Base-by-base conservation (phyloP, 2,329 filamentous ascomycete genomes). In the Zasmidium angulare region DNA sequence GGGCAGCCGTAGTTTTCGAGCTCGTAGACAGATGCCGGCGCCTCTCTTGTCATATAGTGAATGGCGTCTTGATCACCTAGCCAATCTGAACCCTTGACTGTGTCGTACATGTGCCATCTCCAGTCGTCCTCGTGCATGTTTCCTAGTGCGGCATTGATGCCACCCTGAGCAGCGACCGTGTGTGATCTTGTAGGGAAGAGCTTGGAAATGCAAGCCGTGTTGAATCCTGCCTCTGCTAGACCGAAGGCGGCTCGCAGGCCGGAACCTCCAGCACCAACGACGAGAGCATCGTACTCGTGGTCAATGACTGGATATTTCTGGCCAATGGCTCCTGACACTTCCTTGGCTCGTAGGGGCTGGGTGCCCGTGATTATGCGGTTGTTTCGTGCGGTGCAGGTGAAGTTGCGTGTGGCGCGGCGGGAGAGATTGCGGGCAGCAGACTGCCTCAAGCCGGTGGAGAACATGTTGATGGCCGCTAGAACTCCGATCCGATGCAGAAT, bases 91-190 rank as follows among this genome's bases (percentile, higher is more conserved):
- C 93, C 93, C 84, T 97, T 97, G 75, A 97, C 93, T 47, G 93
- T 97, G 78, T 97, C 93, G 83, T 97, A 97, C 93, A 97, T 97
- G 81, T 97, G 93, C 93, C 93, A 97, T 83, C 92, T 88, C 93
- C 93, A 97, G 81, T 97, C 92, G 73, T 97, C 93, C 82, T 93
- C 86, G 84, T 96, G 92, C 93, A 97, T 97, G 82, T 96, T 96
- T 74, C 90, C 90, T 58, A 95, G 83, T 53, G 90, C 90, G 58
- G 90, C 90, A 76, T 95, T 95, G 82, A 95, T 93, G 73, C 90
- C 90, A 74, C 90, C 90, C 72, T 82, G 80, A 12, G 80, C 80
- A 59, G 90, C 90, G 70, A 95, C 90, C 9, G 90, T 95, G 78
- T 95, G 90, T 76, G 85, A 89, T 82, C 90, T 84, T 54, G 90